Conservation (phyloP, 2,329 filamentous ascomycete genomes). For the Graphilbum fragrans region DNA sequence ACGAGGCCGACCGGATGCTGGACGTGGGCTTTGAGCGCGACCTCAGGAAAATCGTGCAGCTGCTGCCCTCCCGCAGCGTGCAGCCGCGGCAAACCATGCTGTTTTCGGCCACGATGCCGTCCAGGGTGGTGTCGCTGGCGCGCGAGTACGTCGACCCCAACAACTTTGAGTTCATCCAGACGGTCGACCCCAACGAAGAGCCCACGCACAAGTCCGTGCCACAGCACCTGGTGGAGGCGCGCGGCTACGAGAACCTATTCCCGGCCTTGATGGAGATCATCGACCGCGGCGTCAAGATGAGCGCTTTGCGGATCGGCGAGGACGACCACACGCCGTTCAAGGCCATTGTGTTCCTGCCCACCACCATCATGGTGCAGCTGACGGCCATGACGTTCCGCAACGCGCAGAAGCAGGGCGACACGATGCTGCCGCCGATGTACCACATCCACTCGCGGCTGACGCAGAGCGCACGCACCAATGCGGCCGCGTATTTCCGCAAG, state of each 20-base stretch:
- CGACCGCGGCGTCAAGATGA: slow-evolving; percentile 37
- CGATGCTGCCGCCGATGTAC: slow-evolving; percentile 20
- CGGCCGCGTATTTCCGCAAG: slow-evolving; percentile 59
- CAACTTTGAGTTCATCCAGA: slow-evolving; percentile 82
- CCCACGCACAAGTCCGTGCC: slow-evolving; percentile 79
- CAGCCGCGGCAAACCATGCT: slow-evolving; percentile 80
- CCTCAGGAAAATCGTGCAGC: slow-evolving; percentile 45
- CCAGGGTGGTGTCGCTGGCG: slow-evolving; percentile 70
- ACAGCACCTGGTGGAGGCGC: slow-evolving; percentile 59
- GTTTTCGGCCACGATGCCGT: slow-evolving; percentile 87
- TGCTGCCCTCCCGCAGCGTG: slow-evolving; percentile 49
- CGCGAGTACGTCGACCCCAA: slow-evolving; percentile 62
- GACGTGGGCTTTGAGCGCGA: slow-evolving; percentile 76
- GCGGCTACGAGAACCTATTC: slow-evolving; percentile 62
- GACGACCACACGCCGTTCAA: slow-evolving; percentile 59
- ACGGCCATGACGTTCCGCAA: slow-evolving; percentile 43
- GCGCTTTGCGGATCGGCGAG: slow-evolving; percentile 24
- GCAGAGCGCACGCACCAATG: slow-evolving; percentile 56
- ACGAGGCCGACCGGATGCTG: slow-evolving; percentile 96
- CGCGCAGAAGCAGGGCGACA: background rate
- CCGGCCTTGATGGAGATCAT: slow-evolving; percentile 69
- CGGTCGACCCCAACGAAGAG: slow-evolving; percentile 68
- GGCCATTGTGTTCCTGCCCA: slow-evolving; percentile 87
- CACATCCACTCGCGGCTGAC: slow-evolving; percentile 71
- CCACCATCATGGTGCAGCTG: slow-evolving; percentile 59